phyloP scores from a whole-genome alignment of 2,329 filamentous ascomycete genomes.

The Venturiaceae sp. region DNA sequence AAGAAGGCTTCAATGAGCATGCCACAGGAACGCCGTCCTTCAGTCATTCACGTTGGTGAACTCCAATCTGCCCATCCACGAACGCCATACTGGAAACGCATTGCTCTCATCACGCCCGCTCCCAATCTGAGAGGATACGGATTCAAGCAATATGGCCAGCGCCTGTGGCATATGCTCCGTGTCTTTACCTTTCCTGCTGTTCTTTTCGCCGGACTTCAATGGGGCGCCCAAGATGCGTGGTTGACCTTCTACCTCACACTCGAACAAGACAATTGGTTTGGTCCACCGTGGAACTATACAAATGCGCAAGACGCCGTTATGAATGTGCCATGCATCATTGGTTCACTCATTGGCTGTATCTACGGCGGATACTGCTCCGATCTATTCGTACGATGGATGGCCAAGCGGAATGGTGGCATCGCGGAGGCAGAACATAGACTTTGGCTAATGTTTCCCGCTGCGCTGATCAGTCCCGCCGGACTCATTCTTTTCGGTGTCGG shows the following conservation, averaged over 20 bases:
- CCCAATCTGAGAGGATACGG: constrained; percentile 44
- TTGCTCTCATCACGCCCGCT: constrained; percentile 45
- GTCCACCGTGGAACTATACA: constrained; percentile 44
- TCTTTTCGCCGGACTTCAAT: constrained; percentile 47
- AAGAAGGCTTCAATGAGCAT: background rate
- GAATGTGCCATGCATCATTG: constrained; percentile 46
- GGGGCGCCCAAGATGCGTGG: constrained; percentile 52
- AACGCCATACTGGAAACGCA: constrained; percentile 46
- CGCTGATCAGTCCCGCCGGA: constrained; percentile 40
- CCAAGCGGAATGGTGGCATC: constrained; percentile 42
- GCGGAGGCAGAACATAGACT: constrained; percentile 47
- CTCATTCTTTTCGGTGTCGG: constrained; percentile 46
- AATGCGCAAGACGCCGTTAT: constrained; percentile 46
- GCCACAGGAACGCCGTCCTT: background rate
- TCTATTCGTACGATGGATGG: constrained; percentile 45
- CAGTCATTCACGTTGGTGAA: constrained; percentile 9
- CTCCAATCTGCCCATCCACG: constrained; percentile 16
- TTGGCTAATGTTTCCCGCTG: constrained; percentile 41
- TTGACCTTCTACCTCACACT: constrained; percentile 50
- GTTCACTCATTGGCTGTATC: constrained; percentile 45
- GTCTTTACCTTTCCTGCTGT: constrained; percentile 49
- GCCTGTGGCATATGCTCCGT: constrained; percentile 46
- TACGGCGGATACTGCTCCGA: constrained; percentile 50
- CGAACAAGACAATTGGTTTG: constrained; percentile 47
- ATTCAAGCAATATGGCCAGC: constrained; percentile 42